A percentile compares a stretch with the other conserved stretches of the same genome.
These are phyloP conservation scores for Arctostaphylos glauca DNA, from an alignment of 148 eudicot genomes.

Conservation along the genomic window DNA sequence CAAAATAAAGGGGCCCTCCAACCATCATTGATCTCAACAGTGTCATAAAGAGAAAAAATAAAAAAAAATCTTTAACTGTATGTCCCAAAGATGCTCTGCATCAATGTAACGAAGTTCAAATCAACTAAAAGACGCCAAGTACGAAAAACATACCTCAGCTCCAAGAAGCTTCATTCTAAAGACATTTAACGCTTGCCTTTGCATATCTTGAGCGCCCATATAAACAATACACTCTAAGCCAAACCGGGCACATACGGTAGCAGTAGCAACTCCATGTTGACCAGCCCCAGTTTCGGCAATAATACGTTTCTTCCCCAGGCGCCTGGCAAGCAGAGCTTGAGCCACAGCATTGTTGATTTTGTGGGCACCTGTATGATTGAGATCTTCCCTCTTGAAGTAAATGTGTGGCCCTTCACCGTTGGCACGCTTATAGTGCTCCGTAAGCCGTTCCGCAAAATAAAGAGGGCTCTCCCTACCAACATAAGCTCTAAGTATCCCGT, in stretches of 20 bases:
- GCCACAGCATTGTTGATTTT: slow-evolving; percentile 93
- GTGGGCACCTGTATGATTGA: slow-evolving; percentile 91
- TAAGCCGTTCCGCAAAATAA: slow-evolving; percentile 91
- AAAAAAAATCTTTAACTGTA: background rate
- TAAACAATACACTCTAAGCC: slow-evolving; percentile 82
- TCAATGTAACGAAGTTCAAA: background rate
- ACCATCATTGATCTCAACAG: background rate
- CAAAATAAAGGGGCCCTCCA: background rate
- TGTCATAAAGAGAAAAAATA: background rate
- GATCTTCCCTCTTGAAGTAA: slow-evolving; percentile 92
- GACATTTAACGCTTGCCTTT: slow-evolving; percentile 86
- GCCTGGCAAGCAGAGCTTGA: slow-evolving; percentile 94
- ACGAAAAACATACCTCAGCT: slow-evolving; percentile 71
- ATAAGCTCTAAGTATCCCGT: slow-evolving; percentile 76
- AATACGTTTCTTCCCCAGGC: slow-evolving; percentile 82
- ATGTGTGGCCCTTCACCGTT: slow-evolving; percentile 88
- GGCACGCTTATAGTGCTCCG: slow-evolving; percentile 75
- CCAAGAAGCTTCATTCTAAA: slow-evolving; percentile 98
- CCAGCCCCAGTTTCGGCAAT: slow-evolving; percentile 99
- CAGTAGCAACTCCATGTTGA: slow-evolving; percentile 98
- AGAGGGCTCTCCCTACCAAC: slow-evolving; percentile 96
- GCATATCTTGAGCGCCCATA: slow-evolving; percentile 99
- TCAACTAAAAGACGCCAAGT: background rate
- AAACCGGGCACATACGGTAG: slow-evolving; percentile 96
- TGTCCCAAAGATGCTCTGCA: background rate